Conservation (phyloP, 2,329 filamentous ascomycete species). For the Stylonectria norvegica region DNA sequence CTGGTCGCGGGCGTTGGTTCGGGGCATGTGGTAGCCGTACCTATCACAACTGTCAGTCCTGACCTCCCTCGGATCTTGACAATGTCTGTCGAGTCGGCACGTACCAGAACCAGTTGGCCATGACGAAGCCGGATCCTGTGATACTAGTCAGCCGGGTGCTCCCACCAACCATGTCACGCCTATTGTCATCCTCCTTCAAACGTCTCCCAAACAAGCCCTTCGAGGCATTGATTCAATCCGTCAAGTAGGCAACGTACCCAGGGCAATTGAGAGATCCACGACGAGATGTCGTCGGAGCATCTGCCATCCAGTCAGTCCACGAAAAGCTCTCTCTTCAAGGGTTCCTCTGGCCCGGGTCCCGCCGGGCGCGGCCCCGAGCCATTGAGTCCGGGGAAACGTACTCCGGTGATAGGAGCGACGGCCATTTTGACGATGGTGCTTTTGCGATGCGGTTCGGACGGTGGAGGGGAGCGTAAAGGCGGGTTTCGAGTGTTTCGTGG, state of each 20-base stretch:
- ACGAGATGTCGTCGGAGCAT: slow-evolving; percentile 60
- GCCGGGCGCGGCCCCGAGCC: slow-evolving; percentile 14
- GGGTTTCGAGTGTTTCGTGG: slow-evolving; percentile 22
- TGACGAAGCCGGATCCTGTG: slow-evolving; percentile 50
- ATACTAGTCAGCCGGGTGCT: slow-evolving; percentile 32
- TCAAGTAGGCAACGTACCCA: slow-evolving; percentile 45
- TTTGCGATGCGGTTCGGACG: slow-evolving; percentile 21
- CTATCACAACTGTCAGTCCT: slow-evolving; percentile 32
- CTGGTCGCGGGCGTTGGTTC: slow-evolving; percentile 55
- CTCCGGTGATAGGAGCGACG: slow-evolving; percentile 56
- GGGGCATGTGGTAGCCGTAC: slow-evolving; percentile 62
- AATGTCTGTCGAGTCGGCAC: slow-evolving; percentile 16
- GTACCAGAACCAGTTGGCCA: slow-evolving; percentile 59
- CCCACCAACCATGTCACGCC: slow-evolving; percentile 22
- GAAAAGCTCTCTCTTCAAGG: slow-evolving; percentile 21
- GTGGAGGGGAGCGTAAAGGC: slow-evolving; percentile 20
- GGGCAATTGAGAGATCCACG: slow-evolving; percentile 52
- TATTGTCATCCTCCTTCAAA: slow-evolving; percentile 22
- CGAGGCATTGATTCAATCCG: background rate
- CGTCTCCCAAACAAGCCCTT: slow-evolving; percentile 5
- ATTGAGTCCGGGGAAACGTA: slow-evolving; percentile 43
- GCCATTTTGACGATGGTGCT: slow-evolving; percentile 44
- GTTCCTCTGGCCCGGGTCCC: slow-evolving; percentile 18
- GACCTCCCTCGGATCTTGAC: background rate
- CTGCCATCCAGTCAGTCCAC: slow-evolving; percentile 40